A percentile compares a stretch with the other conserved stretches of the same genome.
These are phyloP conservation scores for Verticillium albo-atrum DNA, from an alignment of 2,329 filamentous ascomycete genomes.

Conservation along the genomic window DNA sequence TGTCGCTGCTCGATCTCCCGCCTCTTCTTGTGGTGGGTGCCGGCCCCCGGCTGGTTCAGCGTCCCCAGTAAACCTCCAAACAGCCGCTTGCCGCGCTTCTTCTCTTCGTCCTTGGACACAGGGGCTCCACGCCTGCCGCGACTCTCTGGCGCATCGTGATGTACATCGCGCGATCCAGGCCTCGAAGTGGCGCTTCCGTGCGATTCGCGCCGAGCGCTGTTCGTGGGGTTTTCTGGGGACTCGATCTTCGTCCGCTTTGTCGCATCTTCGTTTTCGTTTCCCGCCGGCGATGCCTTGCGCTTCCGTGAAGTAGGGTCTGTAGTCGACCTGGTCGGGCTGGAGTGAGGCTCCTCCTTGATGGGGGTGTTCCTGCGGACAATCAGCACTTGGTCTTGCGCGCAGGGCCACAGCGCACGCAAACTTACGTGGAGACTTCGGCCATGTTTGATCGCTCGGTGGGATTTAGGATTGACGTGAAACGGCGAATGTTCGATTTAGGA, in stretches of 20 bases:
- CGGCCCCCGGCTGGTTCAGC: constrained; percentile 66
- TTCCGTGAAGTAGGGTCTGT: constrained; percentile 15
- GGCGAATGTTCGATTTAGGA: no score
- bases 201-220: constrained; percentile 31
- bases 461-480: no score
- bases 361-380: background rate
- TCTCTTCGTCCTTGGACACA: constrained; percentile 58
- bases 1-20: constrained; percentile 80
- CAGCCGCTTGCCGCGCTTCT: constrained; percentile 76
- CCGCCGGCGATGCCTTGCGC: constrained; percentile 23
- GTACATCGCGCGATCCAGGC: constrained; percentile 4
- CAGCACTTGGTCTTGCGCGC: background rate
- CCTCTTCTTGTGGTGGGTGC: constrained; percentile 62
- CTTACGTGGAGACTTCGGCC: background rate
- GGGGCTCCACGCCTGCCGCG: constrained; percentile 27
- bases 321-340: background rate
- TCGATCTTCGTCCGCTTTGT: constrained; percentile 11
- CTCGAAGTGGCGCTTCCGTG: constrained; percentile 19
- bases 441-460: background rate
- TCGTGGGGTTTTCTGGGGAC: background rate
- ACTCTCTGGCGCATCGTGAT: constrained; percentile 4
- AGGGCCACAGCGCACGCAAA: background rate
- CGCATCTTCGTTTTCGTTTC: constrained; percentile 11
- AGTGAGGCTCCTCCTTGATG: background rate
- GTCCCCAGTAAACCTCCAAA: constrained; percentile 80